Evolutionary conservation across 345 rosid species (phyloP), one percentile per base, ranked within the genome.

Genomic region (Euclidium syriacum): DNA sequence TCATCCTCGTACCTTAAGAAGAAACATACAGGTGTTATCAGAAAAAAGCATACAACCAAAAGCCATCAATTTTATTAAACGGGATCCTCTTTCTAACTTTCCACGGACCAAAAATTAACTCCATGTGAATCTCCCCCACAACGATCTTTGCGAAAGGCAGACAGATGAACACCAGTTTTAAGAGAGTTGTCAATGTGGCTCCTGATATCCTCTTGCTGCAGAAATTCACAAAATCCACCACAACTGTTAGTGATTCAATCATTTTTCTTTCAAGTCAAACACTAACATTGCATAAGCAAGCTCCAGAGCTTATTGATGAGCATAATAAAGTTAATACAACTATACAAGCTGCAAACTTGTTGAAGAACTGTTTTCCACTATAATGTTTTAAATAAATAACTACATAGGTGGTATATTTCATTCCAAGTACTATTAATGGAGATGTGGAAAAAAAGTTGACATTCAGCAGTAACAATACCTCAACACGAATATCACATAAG

Each of bases 151-250:
- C 99, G 96, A 49, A 95, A 90, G 53, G 75, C 69, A 52, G 95
- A 76, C 69, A 88, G 90, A 60, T 80, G 95, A 62, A 81, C 78
- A 35, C 98, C 96, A 66, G 83, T 85, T 73, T 90, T 95, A 25
- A 95, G 64, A 33, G 98, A 88, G 76, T 71, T 86, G 73, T 95
- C 99, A 64, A 95, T 90, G 77, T 83, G 88, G 79, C 77, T 82
- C 67, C 85, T 81, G 62, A 88, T 82, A 79, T 95, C 99, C 49
- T 95, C 99, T 95, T 90, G 99, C 99, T 95, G 87, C 75, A 63
- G 55, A 72, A 73, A 19, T 29, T 47, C 23, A 75, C 34, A 63
- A 49, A 62, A 64, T 27, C 27, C 19, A 64, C 64, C 1, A 1
- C 34, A 64, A 51, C 47, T 18, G 40, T 56, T 10, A 49, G 27